These are phyloP conservation scores for Phytophthora aleatoria DNA, from an alignment of 352 stramenopile species.

Conservation along the genomic window DNA sequence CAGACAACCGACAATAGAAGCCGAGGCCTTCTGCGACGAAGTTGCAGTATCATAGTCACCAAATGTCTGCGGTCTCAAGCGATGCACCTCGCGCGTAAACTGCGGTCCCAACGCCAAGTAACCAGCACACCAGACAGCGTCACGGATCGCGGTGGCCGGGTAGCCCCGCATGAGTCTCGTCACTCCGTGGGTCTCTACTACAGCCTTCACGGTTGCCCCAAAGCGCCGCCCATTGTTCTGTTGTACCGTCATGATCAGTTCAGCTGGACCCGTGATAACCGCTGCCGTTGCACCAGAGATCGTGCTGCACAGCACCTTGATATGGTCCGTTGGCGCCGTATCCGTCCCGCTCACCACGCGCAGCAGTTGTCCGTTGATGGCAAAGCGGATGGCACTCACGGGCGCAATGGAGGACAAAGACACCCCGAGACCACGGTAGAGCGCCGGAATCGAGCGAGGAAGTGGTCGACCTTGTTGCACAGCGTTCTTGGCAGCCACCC, in stretches of 20 bases:
- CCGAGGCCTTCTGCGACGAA: constrained; percentile 60
- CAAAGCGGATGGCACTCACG: constrained; percentile 80
- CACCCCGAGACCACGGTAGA: constrained; percentile 82
- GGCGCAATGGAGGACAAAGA: constrained; percentile 77
- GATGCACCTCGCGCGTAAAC: constrained; percentile 68
- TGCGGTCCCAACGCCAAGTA: constrained; percentile 77
- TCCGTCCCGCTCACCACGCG: constrained; percentile 33
- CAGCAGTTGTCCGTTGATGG: constrained; percentile 69
- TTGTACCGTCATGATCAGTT: constrained; percentile 86
- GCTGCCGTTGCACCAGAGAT: constrained; percentile 61
- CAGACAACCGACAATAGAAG: constrained; percentile 64
- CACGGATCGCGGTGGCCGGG: constrained; percentile 59
- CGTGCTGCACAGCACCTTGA: constrained; percentile 65
- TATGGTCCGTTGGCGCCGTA: constrained; percentile 36
- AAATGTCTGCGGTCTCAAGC: constrained; percentile 54
- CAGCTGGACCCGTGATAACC: constrained; percentile 63
- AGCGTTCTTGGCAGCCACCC: constrained; percentile 84
- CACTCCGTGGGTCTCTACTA: constrained; percentile 49
- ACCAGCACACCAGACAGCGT: constrained; percentile 76
- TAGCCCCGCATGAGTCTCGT: constrained; percentile 62
- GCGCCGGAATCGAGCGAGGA: constrained; percentile 54
- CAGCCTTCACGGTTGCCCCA: constrained; percentile 53
- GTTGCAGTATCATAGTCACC: constrained; percentile 52
- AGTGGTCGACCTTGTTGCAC: constrained; percentile 77
- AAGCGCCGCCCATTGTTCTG: constrained; percentile 75